Evolutionary conservation across 495 filamentous ascomycete species (phyloP), one percentile per base, ranked within the genome.

Genomic region (Lasiosphaeria hispida): DNA sequence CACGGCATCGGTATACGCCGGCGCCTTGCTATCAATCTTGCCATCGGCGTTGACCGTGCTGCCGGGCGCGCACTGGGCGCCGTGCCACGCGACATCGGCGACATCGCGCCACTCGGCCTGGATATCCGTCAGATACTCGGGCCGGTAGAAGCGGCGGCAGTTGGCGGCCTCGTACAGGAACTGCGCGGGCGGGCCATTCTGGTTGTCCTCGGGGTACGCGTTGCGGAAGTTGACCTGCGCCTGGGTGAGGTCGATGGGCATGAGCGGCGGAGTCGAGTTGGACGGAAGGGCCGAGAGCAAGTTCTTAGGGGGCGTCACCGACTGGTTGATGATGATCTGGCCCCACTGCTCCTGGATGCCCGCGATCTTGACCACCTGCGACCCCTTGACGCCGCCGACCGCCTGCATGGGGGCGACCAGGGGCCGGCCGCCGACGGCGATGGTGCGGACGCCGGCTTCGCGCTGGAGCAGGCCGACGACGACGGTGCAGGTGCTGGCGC

Each of bases 401-500:
- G 75, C 82, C 70, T 87, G 84, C 67, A 88, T 88, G 7, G 77
- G 73, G 10, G 72, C 72, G 53, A 70, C 69, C 9, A 58, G 58
- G 14, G 82, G 80, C 30, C 84, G 80, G 23, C 85, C 85, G 10
- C 85, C 84, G 49, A 86, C 72, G 6, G 78, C 78, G 48, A 87
- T 79, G 35, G 78, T 80, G 65, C 81, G 82, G 1, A 88, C 83
- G 33, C 77, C 78, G 6, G 69, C 82, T 62, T 85, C 78, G 53
- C 77, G 69, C 7, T 76, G 73, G 72, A 86, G 75, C 42, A 86
- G 74, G 56, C 85, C 79, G 50, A 72, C 69, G 69, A 87, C 85
- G 58, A 85, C 72, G 7, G 80, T 80, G 69, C 85, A 88, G 1
- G 84, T 85, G 7, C 80, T 84, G 33, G 78, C 80, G 67, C 85